Base-by-base conservation (phyloP, 768 basidiomycete genomes). In the Termitomyces sp. region DNA sequence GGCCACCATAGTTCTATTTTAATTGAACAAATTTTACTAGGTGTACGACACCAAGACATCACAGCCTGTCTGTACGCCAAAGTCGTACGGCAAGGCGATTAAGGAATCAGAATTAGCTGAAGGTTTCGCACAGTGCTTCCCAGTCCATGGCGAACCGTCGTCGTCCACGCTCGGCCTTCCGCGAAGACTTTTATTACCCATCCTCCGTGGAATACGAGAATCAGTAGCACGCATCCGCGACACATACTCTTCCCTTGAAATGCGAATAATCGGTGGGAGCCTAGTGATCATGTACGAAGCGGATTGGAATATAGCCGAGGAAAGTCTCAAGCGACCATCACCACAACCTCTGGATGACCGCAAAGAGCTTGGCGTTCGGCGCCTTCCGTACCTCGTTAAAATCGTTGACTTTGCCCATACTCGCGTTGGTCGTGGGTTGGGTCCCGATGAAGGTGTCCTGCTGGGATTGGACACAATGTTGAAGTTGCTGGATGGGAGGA, bases 391-490 rank as follows among this genome's bases (percentile, higher is more conserved):
- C 59, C 73, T 77, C 11, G 76, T 96, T 54, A 87, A 85, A 59
- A 71, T 96, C 61, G 97, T 98, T 60, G 96, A 98, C 73, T 98
- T 98, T 68, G 95, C 94, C 3, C 95, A 98, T 68, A 88, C 94
- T 1, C 73, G 79, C n/a, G 59, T 89, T 10, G 76, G 70, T 10
- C 79, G 82, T 0, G 91, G 88, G 0, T 64, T 82, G 62, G 94
- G 94, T 2, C 84, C 85, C 3, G 94, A 97, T 66, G 69, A 78
- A 37, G 89, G 96, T 0, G 84, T 95, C 10, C 68, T 95, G 55
- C 68, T 73, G 28, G 95, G 94, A 3, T 58, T 98, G 52, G 73
- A 83, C 52, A 93, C 86, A 0, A 68, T 88, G 43, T 66, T 86
- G 34, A 63, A 60, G 5, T 67, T 97, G 57, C 61, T 95, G 51